Base-by-base conservation (phyloP, 306 rosid species). In the Castanea mollissima region DNA sequence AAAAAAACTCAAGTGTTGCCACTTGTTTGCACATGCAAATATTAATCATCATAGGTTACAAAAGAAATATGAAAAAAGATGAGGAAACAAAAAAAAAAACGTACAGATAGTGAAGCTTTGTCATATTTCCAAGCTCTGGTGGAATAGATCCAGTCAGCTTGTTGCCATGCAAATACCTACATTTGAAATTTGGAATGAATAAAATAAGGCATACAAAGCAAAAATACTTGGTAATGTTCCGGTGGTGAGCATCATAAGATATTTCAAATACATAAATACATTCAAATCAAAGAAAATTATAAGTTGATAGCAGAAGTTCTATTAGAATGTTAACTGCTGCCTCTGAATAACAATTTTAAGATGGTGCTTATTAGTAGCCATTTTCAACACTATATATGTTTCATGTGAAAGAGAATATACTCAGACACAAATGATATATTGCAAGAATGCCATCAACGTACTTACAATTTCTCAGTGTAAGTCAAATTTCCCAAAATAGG, bases 21-120 rank as follows among this genome's bases (percentile, higher is more conserved):
- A 34, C 55, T 80, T 14, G 27, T 41, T 25, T 27, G 23, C 44
- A 31, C 29, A 25, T 51, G 64, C 63, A 52, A 41, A 3, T 13
- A 49, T 49, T 2, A 15, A 49, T 56, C 13, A 56, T 70, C 46
- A 51, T 52, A 29, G 25, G 65, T 55, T 65, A 16, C 11, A 16
- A 72, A 60, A 52, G 32, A 76, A 31, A 51, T 27, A 74, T 0
- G 18, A 56, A 29, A 60, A 54, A 55, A 7, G 57, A 23, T 18
- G 6, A 58, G 2, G 51, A 31, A 9, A 25, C 27, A 25, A 25
- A 13, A 14, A 0, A n/a, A 69, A 74, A 7, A 51, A 77, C 92
- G 54, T 91, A 96, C 99, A 96, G 76, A 81, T 96, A 96, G 81
- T 96, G 98, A 75, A 96, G 99, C 84, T 90, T 90, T n/a, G 93